Base-by-base conservation (phyloP, 176 grass and related monocot species). In the Guadua angustifolia region DNA sequence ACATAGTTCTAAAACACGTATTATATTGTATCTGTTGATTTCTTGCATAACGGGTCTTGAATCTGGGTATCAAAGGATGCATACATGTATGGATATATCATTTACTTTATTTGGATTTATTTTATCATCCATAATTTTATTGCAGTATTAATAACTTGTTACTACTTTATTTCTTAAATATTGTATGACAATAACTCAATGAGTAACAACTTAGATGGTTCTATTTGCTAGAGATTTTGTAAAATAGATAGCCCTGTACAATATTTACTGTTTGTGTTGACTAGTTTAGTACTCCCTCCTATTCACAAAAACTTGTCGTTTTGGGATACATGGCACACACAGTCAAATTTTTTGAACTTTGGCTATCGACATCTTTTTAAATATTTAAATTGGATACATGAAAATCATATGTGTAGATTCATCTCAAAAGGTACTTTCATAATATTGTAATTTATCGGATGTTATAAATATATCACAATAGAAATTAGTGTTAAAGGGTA, bases 181-280 rank as follows among this genome's bases (percentile, higher is more conserved):
- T 80, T 7, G 1, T 78, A 53, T 87, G 44, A 51, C 21, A 73
- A 60, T 79, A 39, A 25, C 39, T 74, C 18, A 47, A 74, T 67
- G 47, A 45, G 19, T 70, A 70, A 39, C 26, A 21, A 69, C 0
- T 36, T 15, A 26, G 39, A 50, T 71, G 38, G 43, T 67, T 38
- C 39, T 77, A 69, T 1, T 46, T 32, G 17, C 19, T 58, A 68
- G 24, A 66, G 64, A 55, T 49, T 75, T 82, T 78, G 49, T 49
- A 74, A 87, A 39, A 69, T 57, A 71, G 17, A 40, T n/a, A 56
- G 36, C 18, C 38, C 38, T 52, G 32, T 55, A 62, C 9, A 33
- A 22, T 71, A 44, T 49, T 78, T 71, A 50, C 56, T 35, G 47
- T 52, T 59, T 63, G 55, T 71, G 26, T 85, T 12, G 18, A 9